Evolutionary conservation across 805 yeast genomes (phyloP).

Genomic region (Nematodospora valgi): DNA sequence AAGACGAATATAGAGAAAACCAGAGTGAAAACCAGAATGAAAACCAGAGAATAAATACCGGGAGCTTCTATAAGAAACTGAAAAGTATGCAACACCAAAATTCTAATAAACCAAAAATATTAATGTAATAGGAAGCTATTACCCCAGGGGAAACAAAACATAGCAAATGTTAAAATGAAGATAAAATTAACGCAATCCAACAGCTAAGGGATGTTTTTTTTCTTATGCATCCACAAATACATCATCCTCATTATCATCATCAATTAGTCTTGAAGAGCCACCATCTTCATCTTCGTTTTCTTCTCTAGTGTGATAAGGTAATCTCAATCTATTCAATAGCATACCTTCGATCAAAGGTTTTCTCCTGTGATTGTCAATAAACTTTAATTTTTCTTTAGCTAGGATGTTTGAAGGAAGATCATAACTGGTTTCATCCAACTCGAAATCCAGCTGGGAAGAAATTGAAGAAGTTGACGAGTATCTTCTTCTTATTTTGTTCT

Average conservation of each 20-base stretch:
- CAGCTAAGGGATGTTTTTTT: not conserved
- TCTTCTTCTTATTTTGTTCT: conserved; percentile 15
- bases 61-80: no score
- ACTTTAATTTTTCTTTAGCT: no score
- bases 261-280: not conserved
- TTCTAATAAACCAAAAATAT: conserved; percentile 1
- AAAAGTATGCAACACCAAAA: no score
- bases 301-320: conserved; percentile 5
- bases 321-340: conserved; percentile 5
- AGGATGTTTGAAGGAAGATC: no score
- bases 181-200: conserved; percentile 2
- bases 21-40: not conserved
- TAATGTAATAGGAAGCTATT: not conserved
- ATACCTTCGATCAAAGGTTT: not conserved
- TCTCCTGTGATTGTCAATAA: not conserved
- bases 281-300: conserved; percentile 1
- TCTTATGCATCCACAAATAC: conserved; percentile 17
- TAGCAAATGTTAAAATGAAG: conserved; percentile 1
- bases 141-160: not conserved
- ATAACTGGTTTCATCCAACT: no score
- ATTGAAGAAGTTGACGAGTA: no score
- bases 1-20: not conserved
- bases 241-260: conserved; percentile 18
- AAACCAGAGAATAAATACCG: conserved; percentile 1
- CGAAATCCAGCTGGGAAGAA: no score